Evolutionary conservation across 345 rosid species (phyloP).

Genomic region (Punica granatum): DNA sequence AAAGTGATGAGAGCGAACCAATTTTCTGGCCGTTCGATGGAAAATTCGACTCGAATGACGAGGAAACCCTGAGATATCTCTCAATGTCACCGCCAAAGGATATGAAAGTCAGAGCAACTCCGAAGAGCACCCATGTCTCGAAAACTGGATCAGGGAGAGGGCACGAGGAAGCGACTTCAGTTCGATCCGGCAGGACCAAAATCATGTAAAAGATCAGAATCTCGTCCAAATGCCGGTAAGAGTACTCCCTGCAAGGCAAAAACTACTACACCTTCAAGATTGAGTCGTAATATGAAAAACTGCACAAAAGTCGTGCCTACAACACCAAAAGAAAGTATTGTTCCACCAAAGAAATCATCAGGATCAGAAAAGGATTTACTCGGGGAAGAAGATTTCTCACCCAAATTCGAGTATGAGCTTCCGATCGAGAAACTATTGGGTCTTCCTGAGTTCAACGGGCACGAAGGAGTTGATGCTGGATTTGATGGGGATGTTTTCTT

Average conservation of each 20-base stretch:
- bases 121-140: not conserved
- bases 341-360: not conserved
- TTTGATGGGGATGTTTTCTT: not conserved
- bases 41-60: slow-evolving; percentile 6
- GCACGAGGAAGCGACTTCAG: not conserved
- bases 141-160: not conserved
- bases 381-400: not conserved
- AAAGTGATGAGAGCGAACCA: slow-evolving; percentile 5
- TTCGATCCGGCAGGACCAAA: not conserved
- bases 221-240: not conserved
- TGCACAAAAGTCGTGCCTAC: not conserved
- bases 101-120: not conserved
- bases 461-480: not conserved
- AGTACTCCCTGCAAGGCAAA: not conserved
- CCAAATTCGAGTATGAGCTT: not conserved
- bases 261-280: not conserved
- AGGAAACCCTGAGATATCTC: slow-evolving; percentile 8
- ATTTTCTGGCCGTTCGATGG: slow-evolving; percentile 14
- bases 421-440: not conserved
- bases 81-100: slow-evolving; percentile 10
- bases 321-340: not conserved
- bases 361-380: not conserved
- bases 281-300: not conserved
- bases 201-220: not conserved
- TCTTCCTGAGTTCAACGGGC: not conserved